A percentile compares a stretch with the other conserved stretches of the same genome.
Conservation (phyloP, 2,329 filamentous ascomycete species). For the Coniochaeta sp. region DNA sequence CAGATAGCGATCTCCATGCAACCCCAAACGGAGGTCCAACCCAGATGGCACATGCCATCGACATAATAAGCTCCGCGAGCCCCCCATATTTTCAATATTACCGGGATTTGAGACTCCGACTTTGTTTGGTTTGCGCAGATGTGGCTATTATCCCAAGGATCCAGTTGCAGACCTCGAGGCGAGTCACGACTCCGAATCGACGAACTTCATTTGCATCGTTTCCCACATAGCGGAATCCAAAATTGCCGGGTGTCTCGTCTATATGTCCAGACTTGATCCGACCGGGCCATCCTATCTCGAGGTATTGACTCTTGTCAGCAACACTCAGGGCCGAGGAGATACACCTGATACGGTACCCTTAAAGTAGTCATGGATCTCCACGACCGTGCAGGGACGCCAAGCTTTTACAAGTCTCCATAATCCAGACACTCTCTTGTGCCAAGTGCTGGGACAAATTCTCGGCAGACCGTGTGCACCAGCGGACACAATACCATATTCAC, state of each 20-base stretch:
- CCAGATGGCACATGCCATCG: not conserved
- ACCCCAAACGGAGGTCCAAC: not conserved
- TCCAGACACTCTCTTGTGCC: not conserved
- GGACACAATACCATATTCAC: no score
- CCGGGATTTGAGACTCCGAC: not conserved
- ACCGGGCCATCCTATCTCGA: not conserved
- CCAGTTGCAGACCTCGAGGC: not conserved
- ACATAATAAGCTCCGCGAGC: not conserved
- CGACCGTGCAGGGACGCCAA: not conserved
- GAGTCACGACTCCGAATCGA: not conserved
- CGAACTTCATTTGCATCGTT: not conserved
- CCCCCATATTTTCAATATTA: not conserved
- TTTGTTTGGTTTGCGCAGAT: not conserved
- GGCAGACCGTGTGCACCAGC: no score
- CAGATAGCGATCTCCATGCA: not conserved
- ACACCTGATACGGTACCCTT: no score
- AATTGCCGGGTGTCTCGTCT: not conserved
- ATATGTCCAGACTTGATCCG: not conserved
- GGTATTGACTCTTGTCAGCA: not conserved
- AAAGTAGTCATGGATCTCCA: not conserved
- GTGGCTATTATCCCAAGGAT: not conserved
- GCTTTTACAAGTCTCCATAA: not conserved
- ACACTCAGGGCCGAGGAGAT: no score
- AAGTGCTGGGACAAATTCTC: not conserved
- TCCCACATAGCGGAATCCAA: not conserved